Percentiles rank a stretch among this genome's conserved stretches.
Conservation (phyloP, 2,329 filamentous ascomycete genomes). For the Metarhizium rileyi region DNA sequence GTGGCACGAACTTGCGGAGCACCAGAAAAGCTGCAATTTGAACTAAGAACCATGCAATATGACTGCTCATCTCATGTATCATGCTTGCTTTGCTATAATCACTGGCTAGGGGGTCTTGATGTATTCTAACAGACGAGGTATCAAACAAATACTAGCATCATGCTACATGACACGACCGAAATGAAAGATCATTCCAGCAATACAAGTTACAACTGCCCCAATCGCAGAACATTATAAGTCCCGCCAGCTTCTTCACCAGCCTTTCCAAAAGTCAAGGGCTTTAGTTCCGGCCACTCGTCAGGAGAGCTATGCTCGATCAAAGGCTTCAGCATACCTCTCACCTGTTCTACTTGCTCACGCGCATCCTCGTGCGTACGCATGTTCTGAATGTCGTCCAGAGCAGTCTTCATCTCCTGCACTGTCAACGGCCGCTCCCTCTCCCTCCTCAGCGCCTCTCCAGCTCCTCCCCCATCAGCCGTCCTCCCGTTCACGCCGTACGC, state of each 20-base stretch:
- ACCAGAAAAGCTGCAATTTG: too few species aligned
- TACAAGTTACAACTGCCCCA: conserved; percentile 6
- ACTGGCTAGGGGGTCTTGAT: background rate
- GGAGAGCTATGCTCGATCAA: conserved; percentile 8
- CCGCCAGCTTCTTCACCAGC: background rate
- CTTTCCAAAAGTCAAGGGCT: conserved; percentile 13
- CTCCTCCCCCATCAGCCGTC: conserved; percentile 1
- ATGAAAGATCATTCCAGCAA: background rate
- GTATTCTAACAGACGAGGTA: background rate
- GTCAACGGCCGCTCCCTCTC: conserved; percentile 21
- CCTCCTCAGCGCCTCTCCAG: conserved; percentile 13
- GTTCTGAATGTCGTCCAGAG: conserved; percentile 15
- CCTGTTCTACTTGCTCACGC: conserved; percentile 13
- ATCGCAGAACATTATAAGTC: conserved; percentile 8
- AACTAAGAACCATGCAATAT: background rate
- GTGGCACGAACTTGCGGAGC: background rate
- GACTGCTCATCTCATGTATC: background rate
- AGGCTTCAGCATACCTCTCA: conserved; percentile 16
- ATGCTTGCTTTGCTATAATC: background rate
- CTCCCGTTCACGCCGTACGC: conserved; percentile 14
- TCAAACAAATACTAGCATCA: background rate
- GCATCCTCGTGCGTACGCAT: conserved; percentile 14
- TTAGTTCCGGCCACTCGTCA: conserved; percentile 8
- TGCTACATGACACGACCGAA: background rate
- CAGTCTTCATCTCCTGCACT: conserved; percentile 14